Conservation (phyloP, 441 rosid genomes). For the Brassica hybrid region DNA sequence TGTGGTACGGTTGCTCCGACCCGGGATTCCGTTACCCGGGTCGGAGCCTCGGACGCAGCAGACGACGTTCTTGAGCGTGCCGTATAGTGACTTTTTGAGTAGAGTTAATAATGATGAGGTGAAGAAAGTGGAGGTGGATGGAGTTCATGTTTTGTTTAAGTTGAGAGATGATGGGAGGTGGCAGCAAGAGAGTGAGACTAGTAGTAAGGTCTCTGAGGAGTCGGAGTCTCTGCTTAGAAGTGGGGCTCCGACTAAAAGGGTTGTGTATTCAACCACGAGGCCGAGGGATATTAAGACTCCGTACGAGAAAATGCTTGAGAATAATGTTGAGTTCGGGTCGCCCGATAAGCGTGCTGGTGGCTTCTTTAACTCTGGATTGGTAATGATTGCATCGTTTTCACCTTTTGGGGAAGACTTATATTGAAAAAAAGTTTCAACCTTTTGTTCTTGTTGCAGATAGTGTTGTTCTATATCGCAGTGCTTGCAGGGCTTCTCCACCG, state of each 20-base stretch:
- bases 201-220: conserved; percentile 57
- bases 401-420: neutral
- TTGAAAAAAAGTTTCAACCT: neutral
- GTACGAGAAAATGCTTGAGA: conserved; percentile 93
- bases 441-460: conserved; percentile 62
- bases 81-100: conserved; percentile 88
- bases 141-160: conserved; percentile 88
- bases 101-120: conserved; percentile 74
- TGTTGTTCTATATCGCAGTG: conserved; percentile 77
- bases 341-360: conserved; percentile 94
- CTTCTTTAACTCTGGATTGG: conserved; percentile 85
- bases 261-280: conserved; percentile 84
- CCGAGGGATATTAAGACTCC: conserved; percentile 91
- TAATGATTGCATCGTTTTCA: conserved; percentile 28
- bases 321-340: conserved; percentile 91
- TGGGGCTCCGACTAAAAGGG: conserved; percentile 67
- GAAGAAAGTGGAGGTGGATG: conserved; percentile 92
- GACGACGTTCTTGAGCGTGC: conserved; percentile 71
- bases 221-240: conserved; percentile 69
- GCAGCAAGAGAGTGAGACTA: conserved; percentile 52
- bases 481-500: conserved; percentile 82
- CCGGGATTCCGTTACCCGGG: conserved; percentile 81
- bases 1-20: conserved; percentile 81
- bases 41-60: conserved; percentile 77
- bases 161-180: conserved; percentile 56